phyloP scores from a whole-genome alignment of 495 filamentous ascomycete genomes.

The Astrocystis sublimbata region DNA sequence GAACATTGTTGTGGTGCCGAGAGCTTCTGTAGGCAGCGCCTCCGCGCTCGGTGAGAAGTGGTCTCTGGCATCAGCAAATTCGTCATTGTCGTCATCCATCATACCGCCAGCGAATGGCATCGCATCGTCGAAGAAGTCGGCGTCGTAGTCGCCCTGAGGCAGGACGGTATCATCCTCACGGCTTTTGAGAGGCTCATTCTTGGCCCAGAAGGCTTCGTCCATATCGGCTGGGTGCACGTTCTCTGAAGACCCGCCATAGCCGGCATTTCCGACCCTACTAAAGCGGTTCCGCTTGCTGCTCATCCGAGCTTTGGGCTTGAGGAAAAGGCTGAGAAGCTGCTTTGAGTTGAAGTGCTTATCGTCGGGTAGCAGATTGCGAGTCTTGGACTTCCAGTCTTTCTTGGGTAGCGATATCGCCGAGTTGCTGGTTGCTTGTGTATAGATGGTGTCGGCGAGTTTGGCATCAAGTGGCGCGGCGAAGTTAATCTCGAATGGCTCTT shows the following conservation, averaged over 20 bases:
- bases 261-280: constrained; percentile 41
- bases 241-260: constrained; percentile 41
- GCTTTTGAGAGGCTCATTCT: constrained; percentile 57
- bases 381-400: constrained; percentile 92
- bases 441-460: constrained; percentile 73
- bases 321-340: constrained; percentile 83
- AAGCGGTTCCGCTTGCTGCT: constrained; percentile 49
- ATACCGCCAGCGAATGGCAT: constrained; percentile 69
- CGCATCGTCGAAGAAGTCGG: constrained; percentile 98
- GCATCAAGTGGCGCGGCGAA: constrained; percentile 73
- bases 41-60: constrained; percentile 78
- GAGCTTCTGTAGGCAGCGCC: constrained; percentile 42
- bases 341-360: constrained; percentile 98
- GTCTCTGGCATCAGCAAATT: constrained; percentile 90
- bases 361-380: constrained; percentile 89
- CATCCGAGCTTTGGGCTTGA: constrained; percentile 87
- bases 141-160: constrained; percentile 79
- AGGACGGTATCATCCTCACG: constrained; percentile 43
- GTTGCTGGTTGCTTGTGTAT: constrained; percentile 80
- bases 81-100: constrained; percentile 76
- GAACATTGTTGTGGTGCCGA: constrained; percentile 50
- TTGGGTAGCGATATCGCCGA: constrained; percentile 81
- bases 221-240: constrained; percentile 70
- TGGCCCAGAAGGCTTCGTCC: constrained; percentile 96
- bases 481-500: constrained; percentile 93